Evolutionary conservation across 805 yeast species (phyloP).

Genomic region (Lipomyces starkeyi): DNA sequence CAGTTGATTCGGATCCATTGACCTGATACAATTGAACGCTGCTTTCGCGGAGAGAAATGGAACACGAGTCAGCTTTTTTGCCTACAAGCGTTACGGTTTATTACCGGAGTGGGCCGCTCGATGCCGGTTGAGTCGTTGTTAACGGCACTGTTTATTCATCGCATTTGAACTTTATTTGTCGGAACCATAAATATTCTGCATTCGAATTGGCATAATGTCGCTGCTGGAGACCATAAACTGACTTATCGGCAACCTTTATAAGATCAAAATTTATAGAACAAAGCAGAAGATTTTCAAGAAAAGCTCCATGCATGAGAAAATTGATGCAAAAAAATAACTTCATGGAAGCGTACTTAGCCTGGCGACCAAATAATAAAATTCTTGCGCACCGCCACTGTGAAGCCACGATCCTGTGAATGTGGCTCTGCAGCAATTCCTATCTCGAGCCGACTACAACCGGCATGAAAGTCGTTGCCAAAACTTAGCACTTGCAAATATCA

Average conservation of each 20-base stretch:
- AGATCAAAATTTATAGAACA: too few relatives aligned
- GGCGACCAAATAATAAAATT: neutral
- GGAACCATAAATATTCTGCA: neutral
- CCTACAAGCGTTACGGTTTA: neutral
- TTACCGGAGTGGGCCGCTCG: neutral
- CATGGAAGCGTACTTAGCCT: neutral
- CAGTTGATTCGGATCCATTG: neutral
- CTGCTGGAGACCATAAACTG: neutral
- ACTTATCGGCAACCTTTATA: too few relatives aligned
- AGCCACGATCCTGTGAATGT: neutral
- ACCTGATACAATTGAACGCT: neutral
- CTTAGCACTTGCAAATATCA: too few relatives aligned
- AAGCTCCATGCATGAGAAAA: too few relatives aligned
- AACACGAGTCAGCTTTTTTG: neutral
- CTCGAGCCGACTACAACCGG: conserved; percentile 1
- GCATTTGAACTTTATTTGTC: neutral
- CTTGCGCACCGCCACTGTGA: neutral
- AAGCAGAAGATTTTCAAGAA: too few relatives aligned
- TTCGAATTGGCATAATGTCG: too few relatives aligned
- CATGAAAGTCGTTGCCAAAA: neutral
- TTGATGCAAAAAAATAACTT: neutral
- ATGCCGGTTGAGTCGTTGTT: neutral
- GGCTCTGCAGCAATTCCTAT: neutral
- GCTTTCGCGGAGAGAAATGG: neutral
- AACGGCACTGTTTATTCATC: neutral